Evolutionary conservation across 495 filamentous ascomycete species (phyloP), one percentile per base, ranked within the genome.

Genomic region (Penicillium manginii): DNA sequence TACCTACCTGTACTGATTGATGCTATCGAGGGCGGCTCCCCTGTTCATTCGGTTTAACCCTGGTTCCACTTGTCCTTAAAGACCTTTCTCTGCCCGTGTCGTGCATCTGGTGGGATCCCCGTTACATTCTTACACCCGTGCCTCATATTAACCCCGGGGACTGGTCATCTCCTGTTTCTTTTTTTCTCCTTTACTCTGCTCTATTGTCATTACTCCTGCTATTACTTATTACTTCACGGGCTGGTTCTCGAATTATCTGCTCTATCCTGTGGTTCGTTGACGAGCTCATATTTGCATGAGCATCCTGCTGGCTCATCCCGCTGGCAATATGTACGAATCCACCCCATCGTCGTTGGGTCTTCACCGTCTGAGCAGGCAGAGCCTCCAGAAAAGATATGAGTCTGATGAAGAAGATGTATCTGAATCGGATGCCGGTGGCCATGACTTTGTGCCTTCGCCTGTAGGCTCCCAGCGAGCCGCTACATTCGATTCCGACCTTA

Each of bases 401-500:
- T 79, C 77, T 8, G 77, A 79, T 19, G 77, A 79, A 55, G 77
- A 79, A 54, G 74, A 73, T 43, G 66, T 73, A 4, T 80, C 77
- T 10, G 77, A 77, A 55, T 71, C 75, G 0, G 75, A 78, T 51
- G 58, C 65, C 33, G 69, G 74, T 14, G 64, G 62, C 14, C 69
- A 73, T 2, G 74, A 77, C 42, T 59, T 73, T 56, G 61, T 71
- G 3, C 73, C 71, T 21, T 74, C 75, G 33, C 67, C 70, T 6
- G 57, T 73, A 45, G 64, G 72, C 47, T 68, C 70, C 6, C 66
- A 66, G 17, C 60, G 61, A 55, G 59, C 64, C 17, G 67, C 37
- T 18, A 58, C 54, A 17, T 70, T 68, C 39, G 74, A 73, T 52
- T 72, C 67, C 19, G 69, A 69, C 40, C 62, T 70, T 14, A 73